Conservation (phyloP, 208 protist genomes). For the Naegleria fowleri region DNA sequence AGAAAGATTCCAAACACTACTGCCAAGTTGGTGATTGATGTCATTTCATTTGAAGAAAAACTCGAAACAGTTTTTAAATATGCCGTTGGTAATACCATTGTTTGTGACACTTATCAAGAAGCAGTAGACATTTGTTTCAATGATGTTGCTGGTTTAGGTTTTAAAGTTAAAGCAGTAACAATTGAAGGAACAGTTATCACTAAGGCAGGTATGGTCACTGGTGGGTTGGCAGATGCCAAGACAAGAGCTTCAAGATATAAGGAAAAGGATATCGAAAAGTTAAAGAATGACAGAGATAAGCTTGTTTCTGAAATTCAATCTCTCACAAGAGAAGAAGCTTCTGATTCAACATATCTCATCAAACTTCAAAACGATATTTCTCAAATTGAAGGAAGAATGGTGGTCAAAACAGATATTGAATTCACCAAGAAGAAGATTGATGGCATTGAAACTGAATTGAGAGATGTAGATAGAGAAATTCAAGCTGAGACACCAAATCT, state of each 20-base stretch:
- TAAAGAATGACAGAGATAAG: constrained; percentile 60
- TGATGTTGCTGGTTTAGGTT: constrained; percentile 44
- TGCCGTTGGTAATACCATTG: constrained; percentile 86
- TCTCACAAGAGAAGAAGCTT: constrained; percentile 14
- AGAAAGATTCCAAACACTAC: constrained; percentile 70
- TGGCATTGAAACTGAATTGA: constrained; percentile 63
- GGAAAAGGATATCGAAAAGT: constrained; percentile 71
- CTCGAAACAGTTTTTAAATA: constrained; percentile 81
- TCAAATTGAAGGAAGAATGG: neutral
- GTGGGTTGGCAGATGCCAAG: constrained; percentile 59
- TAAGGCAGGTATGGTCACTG: constrained; percentile 89
- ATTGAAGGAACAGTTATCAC: constrained; percentile 86
- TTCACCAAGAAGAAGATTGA: constrained; percentile 40
- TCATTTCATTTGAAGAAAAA: constrained; percentile 72
- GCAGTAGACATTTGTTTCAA: constrained; percentile 74
- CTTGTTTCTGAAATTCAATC: constrained; percentile 56
- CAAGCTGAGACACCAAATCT: constrained; percentile 36
- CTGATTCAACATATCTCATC: neutral
- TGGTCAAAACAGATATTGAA: neutral
- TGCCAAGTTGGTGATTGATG: constrained; percentile 81
- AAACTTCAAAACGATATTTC: neutral
- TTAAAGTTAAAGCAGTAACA: constrained; percentile 84
- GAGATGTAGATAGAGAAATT: constrained; percentile 44
- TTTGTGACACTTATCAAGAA: constrained; percentile 85
- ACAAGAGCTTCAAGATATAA: constrained; percentile 80